A percentile compares a stretch with the other conserved stretches of the same genome.
phyloP scores from a whole-genome alignment of 208 protist genomes.

The Novymonas esmeraldas region DNA sequence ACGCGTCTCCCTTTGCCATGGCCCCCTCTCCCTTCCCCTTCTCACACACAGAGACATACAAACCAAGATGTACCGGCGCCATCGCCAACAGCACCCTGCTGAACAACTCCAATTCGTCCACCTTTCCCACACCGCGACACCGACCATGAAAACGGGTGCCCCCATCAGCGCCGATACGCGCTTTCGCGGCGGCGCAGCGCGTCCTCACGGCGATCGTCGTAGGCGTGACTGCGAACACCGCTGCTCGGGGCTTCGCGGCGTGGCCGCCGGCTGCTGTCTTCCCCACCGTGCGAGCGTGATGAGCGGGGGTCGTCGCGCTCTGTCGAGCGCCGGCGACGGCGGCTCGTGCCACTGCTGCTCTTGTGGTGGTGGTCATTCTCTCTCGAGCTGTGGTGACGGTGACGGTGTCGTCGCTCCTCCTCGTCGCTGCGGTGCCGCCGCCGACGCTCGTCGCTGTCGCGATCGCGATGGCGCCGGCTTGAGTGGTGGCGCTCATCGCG shows the following conservation, averaged over 20 bases:
- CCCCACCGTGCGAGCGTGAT: conserved; percentile 5
- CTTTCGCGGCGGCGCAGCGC: conserved; percentile 39
- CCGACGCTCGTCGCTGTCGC: conserved; percentile 25
- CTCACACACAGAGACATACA: too few relatives aligned
- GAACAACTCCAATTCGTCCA: too few relatives aligned
- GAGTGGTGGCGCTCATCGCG: conserved; percentile 15
- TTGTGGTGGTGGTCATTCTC: conserved; percentile 4
- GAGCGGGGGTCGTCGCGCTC: conserved; percentile 7
- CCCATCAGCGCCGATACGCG: conserved; percentile 8
- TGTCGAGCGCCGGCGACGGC: conserved; percentile 23
- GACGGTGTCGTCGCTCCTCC: conserved; percentile 3
- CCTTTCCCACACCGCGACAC: too few relatives aligned
- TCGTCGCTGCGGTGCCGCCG: conserved; percentile 22
- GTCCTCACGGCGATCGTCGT: conserved; percentile 64
- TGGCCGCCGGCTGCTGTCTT: conserved; percentile 14
- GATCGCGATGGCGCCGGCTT: conserved; percentile 28
- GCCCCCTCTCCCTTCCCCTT: too few relatives aligned
- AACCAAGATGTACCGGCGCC: too few relatives aligned
- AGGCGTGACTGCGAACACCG: conserved; percentile 20
- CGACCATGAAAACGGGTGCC: too few relatives aligned
- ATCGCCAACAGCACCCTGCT: too few relatives aligned
- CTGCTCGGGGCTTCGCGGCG: conserved; percentile 14
- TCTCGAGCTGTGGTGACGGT: conserved; percentile 12
- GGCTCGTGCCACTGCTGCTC: conserved; percentile 7
- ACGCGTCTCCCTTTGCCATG: too few relatives aligned